Evolutionary conservation across 2,329 filamentous ascomycete genomes (phyloP), one percentile per base, ranked within the genome.

Genomic region (Fusarium armeniacum): DNA sequence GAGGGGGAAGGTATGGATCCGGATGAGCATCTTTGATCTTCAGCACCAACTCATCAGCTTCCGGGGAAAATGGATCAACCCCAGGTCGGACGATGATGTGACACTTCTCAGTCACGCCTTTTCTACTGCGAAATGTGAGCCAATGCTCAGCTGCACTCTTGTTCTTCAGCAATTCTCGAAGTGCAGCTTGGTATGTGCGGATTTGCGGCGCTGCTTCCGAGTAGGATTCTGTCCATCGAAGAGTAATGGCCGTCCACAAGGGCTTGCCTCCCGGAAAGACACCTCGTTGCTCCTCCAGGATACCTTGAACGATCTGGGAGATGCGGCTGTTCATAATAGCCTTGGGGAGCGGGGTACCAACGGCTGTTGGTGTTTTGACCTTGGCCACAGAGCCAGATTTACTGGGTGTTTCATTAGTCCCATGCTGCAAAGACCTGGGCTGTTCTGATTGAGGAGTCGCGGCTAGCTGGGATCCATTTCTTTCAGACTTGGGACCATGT

Each of bases 191-290:
- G 56, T 76, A 81, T 40, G 78, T 77, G 58, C 80, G 80, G 43
- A 78, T 78, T 32, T 77, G 79, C 3, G 82, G 86, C 26, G 81
- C 78, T 6, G 78, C 74, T 41, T 84, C 77, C 2, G 76, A 71
- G 44, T 83, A 84, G 10, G 76, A 75, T n/a, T 77, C 76, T 12
- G 78, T 73, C 82, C 85, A 89, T 10, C 83, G 75, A 12, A 78
- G 78, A 16, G 81, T 78, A 6, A 86, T 72, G 3, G 83, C 83
- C 59, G 83, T 81, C 78, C 84, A 86, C 6, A 88, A 75, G 5
- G 83, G 78, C 41, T 82, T 80, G 26, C 84, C 84, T 18, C 84
- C 83, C 2, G 87, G 84, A 45, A 88, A 84, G 2, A 84, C 83
- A 0, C 86, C 86, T 3, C 77, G 73, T 8, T 77, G 71, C 33